Base-by-base conservation (phyloP, 768 basidiomycete genomes). In the Russula brevipes region DNA sequence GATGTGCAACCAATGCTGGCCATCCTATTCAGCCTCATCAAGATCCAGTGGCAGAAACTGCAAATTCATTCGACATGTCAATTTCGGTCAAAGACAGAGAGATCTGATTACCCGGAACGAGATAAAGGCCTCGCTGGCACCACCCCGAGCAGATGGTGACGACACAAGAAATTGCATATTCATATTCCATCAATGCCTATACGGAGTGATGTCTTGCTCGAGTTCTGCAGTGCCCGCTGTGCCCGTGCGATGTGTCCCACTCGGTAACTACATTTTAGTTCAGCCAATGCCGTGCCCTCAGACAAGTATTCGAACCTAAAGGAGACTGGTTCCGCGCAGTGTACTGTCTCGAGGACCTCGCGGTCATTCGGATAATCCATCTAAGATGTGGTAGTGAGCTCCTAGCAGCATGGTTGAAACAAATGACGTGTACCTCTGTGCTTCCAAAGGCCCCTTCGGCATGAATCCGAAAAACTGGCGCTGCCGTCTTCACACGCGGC, bases 351-450 rank as follows among this genome's bases (percentile, higher is more conserved):
- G 36, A 98, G 80, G 0, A 98, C 90, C 54, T 97, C 94, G 53
- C 82, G 81, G 70, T 96, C 94, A 69, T 91, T 94, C 3, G 94
- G 94, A 66, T 95, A 98, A 75, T 99, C 95, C 86, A 98, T 91
- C 93, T 95, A 69, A 36, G 16, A 5, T 17, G 45, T 44, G 17
- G 36, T 19, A 54, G 19, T 41, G 12, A 57, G 39, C 24, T 38
- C n/a, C 49, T 42, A 4, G 24, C 10, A n/a, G 6, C 8, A 19
- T 12, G 31, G 5, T 16, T 36, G 17, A n/a, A 30, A 35, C n/a
- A 12, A 46, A 39, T 16, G 44, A 45, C 16, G 14, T n/a, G 42
- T 50, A 90, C 93, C 80, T 96, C 91, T 1, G 91, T 90, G 65
- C 82, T 89, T 5, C 94, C 95, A 72, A 91, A 91, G 36, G 86